phyloP scores from a whole-genome alignment of 2,329 filamentous ascomycete genomes.

The Fusarium continuum region DNA sequence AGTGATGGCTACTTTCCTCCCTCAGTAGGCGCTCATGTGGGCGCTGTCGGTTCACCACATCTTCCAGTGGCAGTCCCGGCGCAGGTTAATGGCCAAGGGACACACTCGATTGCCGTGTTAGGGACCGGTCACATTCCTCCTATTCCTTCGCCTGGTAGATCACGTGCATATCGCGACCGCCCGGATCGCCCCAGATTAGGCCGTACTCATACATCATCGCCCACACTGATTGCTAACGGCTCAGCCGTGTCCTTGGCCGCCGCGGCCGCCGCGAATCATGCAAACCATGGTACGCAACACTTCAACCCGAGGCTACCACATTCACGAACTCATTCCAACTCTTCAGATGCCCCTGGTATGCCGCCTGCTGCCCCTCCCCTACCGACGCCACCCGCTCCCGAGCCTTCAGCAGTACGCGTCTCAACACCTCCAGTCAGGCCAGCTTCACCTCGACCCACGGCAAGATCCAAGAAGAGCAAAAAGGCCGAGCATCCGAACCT shows the following conservation, averaged over 20 bases:
- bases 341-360: conserved; percentile 61
- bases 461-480: conserved; percentile 61
- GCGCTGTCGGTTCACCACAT: conserved; percentile 55
- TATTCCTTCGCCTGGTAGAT: conserved; percentile 80
- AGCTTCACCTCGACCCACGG: conserved; percentile 58
- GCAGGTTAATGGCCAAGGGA: conserved; percentile 47
- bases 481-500: conserved; percentile 60
- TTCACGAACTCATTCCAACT: conserved; percentile 67
- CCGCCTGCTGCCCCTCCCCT: conserved; percentile 61
- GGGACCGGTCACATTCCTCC: conserved; percentile 81
- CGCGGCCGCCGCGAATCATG: conserved; percentile 47
- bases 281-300: conserved; percentile 49
- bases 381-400: conserved; percentile 63
- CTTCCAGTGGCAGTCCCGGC: conserved; percentile 52
- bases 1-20: conserved; percentile 88
- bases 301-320: conserved; percentile 54
- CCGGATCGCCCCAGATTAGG: conserved; percentile 68
- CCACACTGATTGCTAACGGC: conserved; percentile 69
- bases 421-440: conserved; percentile 62
- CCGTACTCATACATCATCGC: conserved; percentile 82
- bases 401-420: conserved; percentile 54
- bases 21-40: conserved; percentile 59
- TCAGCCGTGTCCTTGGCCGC: conserved; percentile 49
- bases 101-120: conserved; percentile 80
- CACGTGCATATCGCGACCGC: conserved; percentile 65